Evolutionary conservation across 2,329 filamentous ascomycete species (phyloP).

Genomic region (Phyllachora maydis): DNA sequence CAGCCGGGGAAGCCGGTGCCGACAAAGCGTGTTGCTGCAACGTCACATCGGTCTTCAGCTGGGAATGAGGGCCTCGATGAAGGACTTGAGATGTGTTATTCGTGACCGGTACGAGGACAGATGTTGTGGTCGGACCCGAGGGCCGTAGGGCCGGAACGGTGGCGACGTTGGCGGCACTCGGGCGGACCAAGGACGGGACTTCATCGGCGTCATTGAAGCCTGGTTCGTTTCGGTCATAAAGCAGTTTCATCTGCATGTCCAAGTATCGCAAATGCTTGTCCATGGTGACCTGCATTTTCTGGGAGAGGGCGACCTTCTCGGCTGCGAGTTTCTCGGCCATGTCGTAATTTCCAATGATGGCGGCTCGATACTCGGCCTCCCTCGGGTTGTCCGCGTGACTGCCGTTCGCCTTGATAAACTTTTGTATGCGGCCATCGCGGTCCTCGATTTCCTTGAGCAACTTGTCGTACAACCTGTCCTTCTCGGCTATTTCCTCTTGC

Average conservation of each 20-base stretch:
- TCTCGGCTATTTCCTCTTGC: conserved; percentile 65
- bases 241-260: conserved; percentile 39
- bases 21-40: no score
- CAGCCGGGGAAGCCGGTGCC: conserved; percentile 37
- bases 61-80: neutral
- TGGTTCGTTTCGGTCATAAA: conserved; percentile 39
- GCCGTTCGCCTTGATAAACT: conserved; percentile 60
- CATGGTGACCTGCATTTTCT: conserved; percentile 37
- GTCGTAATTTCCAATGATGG: conserved; percentile 46
- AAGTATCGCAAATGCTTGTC: conserved; percentile 43
- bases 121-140: no score
- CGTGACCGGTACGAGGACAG: no score
- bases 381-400: conserved; percentile 56
- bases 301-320: conserved; percentile 52
- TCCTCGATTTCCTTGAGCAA: conserved; percentile 49
- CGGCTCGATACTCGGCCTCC: conserved; percentile 45
- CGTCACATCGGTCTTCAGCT: no score
- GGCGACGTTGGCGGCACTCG: conserved; percentile 29
- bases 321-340: conserved; percentile 49
- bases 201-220: conserved; percentile 41
- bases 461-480: conserved; percentile 52
- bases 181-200: conserved; percentile 39
- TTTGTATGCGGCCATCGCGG: conserved; percentile 57
- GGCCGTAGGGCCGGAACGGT: no score
- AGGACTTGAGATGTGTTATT: conserved; percentile 18